Evolutionary conservation across 805 yeast genomes (phyloP).

Genomic region (Yarrowia bubula): DNA sequence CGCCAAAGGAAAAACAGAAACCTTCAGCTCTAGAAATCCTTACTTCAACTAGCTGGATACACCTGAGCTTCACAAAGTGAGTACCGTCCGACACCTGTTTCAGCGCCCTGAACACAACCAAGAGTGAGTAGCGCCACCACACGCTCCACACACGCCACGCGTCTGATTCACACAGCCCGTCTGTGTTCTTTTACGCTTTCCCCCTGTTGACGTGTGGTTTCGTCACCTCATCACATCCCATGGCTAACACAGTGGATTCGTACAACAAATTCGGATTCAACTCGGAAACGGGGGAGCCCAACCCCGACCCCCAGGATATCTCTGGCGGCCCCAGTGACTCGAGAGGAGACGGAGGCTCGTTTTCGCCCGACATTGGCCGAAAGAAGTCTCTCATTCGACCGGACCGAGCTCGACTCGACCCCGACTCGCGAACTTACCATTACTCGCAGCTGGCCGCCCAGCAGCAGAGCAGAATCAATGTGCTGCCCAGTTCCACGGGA

Average conservation of each 20-base stretch:
- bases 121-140: conserved; percentile 1
- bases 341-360: conserved; percentile 12
- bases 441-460: conserved; percentile 72
- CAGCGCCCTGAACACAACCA: neutral
- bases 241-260: conserved; percentile 24
- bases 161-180: neutral
- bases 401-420: conserved; percentile 67
- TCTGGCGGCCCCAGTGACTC: neutral
- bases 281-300: conserved; percentile 26
- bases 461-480: conserved; percentile 58
- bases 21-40: neutral
- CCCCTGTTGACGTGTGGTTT: conserved; percentile 1
- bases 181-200: neutral
- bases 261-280: conserved; percentile 23
- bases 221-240: neutral
- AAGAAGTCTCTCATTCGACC: conserved; percentile 79
- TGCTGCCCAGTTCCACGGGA: conserved; percentile 72
- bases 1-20: conserved; percentile 16
- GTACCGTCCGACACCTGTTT: neutral
- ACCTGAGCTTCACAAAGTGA: conserved; percentile 24
- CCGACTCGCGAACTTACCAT: conserved; percentile 72
- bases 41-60: conserved; percentile 8
- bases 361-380: conserved; percentile 34
- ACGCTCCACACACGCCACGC: neutral
- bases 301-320: conserved; percentile 9